Percentiles rank a stretch among this genome's conserved stretches.
Conservation (phyloP, 2,329 filamentous ascomycete genomes). For the Fusarium transvaalense region DNA sequence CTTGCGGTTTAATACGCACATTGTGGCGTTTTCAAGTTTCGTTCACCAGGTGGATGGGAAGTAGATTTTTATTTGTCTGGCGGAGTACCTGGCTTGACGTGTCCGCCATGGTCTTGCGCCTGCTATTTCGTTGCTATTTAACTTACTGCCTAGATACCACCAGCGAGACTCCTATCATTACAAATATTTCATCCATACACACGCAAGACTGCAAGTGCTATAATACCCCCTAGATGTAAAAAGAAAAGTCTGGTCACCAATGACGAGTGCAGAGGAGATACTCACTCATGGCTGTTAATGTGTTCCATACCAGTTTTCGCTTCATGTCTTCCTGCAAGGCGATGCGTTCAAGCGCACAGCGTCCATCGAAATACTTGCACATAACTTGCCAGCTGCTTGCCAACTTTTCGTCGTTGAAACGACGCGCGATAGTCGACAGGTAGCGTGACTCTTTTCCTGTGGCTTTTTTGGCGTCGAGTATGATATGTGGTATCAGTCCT, state of each 20-base stretch:
- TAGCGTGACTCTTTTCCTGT: constrained; percentile 83
- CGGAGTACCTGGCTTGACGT: constrained; percentile 40
- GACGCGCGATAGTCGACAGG: constrained; percentile 68
- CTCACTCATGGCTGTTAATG: constrained; percentile 74
- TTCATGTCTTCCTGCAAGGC: constrained; percentile 88
- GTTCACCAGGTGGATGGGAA: constrained; percentile 24
- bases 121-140: constrained; percentile 45
- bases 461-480: constrained; percentile 82
- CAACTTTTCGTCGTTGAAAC: constrained; percentile 68
- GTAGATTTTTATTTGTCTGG: constrained; percentile 27
- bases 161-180: constrained; percentile 43
- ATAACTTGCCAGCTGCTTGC: constrained; percentile 78
- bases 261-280: constrained; percentile 76
- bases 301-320: constrained; percentile 81
- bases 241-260: constrained; percentile 64
- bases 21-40: constrained; percentile 13
- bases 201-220: constrained; percentile 3
- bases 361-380: constrained; percentile 89
- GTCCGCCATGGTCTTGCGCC: constrained; percentile 46
- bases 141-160: constrained; percentile 47
- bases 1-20: constrained; percentile 27
- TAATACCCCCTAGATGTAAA: neutral
- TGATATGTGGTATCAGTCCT: constrained; percentile 72
- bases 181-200: constrained; percentile 27
- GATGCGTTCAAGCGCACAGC: constrained; percentile 86